phyloP scores from a whole-genome alignment of 192 early-diverging fungal genomes.

The Dissophora globulifera region DNA sequence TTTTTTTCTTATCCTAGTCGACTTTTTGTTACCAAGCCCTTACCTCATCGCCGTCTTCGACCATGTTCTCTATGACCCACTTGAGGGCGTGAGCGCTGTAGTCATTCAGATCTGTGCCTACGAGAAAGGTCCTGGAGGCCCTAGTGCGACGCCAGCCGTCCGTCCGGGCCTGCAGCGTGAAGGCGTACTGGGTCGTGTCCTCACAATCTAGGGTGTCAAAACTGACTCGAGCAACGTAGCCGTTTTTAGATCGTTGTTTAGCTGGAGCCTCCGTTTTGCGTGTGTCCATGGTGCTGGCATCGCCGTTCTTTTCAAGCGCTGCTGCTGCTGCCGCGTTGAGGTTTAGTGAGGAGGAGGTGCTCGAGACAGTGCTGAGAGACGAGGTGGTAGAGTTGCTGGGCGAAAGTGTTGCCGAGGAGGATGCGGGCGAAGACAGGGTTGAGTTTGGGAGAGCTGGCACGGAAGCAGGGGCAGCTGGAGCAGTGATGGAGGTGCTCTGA shows the following conservation, averaged over 20 bases:
- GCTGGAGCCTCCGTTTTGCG: constrained; percentile 18
- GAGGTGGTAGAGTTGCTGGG: constrained; percentile 22
- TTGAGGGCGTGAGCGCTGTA: constrained; percentile 61
- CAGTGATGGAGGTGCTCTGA: neutral
- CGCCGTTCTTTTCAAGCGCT: too few relatives aligned
- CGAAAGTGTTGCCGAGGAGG: neutral
- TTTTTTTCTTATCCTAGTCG: neutral
- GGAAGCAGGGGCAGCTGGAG: neutral
- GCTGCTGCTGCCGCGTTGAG: neutral
- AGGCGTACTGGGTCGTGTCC: constrained; percentile 53
- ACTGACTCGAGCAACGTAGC: constrained; percentile 35
- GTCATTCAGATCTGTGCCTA: constrained; percentile 63
- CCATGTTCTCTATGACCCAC: constrained; percentile 63
- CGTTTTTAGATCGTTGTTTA: constrained; percentile 37
- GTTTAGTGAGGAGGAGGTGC: neutral
- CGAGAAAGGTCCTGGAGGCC: constrained; percentile 56
- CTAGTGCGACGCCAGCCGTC: constrained; percentile 54
- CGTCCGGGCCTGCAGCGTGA: constrained; percentile 60
- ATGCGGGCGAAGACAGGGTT: constrained; percentile 7
- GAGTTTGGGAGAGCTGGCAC: neutral
- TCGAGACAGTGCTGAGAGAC: constrained; percentile 6
- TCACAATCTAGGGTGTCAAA: constrained; percentile 39
- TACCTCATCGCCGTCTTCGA: constrained; percentile 67
- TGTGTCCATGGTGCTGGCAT: neutral
- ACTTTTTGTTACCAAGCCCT: too few relatives aligned